Evolutionary conservation across 129 eudicot species (phyloP).

Genomic region (Chrysanthemum makinoi): DNA sequence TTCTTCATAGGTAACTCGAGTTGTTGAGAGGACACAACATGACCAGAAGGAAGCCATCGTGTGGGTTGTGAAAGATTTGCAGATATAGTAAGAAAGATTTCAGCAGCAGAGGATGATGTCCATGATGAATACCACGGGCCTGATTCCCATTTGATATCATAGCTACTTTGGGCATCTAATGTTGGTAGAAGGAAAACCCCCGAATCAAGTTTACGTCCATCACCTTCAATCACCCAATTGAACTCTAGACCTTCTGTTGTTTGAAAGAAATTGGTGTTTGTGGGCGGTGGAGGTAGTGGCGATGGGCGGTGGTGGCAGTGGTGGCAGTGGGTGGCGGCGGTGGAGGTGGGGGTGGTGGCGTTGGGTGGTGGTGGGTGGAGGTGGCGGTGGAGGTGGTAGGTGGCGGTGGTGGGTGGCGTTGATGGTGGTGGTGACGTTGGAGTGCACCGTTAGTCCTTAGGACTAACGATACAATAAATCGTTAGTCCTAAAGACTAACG

Average conservation of each 20-base stretch:
- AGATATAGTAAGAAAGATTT: conserved; percentile 62
- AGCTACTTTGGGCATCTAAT: conserved; percentile 63
- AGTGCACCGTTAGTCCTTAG: too few species aligned
- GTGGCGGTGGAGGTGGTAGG: too few species aligned
- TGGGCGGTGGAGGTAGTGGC: too few species aligned
- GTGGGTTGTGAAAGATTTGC: conserved; percentile 56
- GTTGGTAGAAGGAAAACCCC: conserved; percentile 54
- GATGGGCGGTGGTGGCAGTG: too few species aligned
- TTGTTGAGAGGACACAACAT: conserved; percentile 74
- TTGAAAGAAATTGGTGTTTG: conserved; percentile 61
- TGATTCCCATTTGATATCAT: conserved; percentile 60
- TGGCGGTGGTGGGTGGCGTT: too few species aligned
- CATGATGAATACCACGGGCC: conserved; percentile 71
- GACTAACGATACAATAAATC: too few species aligned
- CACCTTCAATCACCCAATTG: conserved; percentile 68
- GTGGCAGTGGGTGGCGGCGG: too few species aligned
- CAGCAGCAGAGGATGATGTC: conserved; percentile 53
- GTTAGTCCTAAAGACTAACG: too few species aligned
- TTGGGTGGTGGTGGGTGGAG: too few species aligned
- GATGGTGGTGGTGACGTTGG: too few species aligned
- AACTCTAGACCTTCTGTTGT: conserved; percentile 71
- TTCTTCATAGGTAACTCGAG: conserved; percentile 56
- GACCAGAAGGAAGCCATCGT: conserved; percentile 80
- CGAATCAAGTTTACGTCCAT: conserved; percentile 74
- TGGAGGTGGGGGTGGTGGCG: too few species aligned